Conservation (phyloP, 139 green algal species). For the Astrephomene gubernaculifera region DNA sequence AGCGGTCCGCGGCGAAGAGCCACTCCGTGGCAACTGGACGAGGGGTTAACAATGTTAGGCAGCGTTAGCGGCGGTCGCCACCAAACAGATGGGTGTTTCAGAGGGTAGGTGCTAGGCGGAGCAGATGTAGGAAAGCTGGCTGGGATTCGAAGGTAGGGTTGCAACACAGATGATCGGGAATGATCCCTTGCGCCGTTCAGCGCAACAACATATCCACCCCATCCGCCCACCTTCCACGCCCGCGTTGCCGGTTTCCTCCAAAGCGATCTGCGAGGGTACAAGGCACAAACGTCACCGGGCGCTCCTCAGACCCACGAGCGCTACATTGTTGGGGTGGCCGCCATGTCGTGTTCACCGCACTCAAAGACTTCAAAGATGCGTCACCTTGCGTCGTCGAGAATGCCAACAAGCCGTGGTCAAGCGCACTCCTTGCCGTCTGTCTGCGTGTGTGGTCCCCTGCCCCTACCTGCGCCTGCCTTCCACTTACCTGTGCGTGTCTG, state of each 20-base stretch:
- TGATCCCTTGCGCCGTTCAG: too few species aligned
- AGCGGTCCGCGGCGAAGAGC: constrained; percentile 75
- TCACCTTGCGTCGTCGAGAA: too few species aligned
- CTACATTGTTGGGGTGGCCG: not conserved
- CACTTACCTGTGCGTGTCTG: constrained; percentile 57
- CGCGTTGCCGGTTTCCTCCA: constrained; percentile 88
- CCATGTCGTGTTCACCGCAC: not conserved
- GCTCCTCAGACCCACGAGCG: too few species aligned
- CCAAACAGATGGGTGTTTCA: too few species aligned
- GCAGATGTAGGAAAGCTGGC: too few species aligned
- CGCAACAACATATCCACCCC: too few species aligned
- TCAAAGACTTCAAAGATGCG: not conserved
- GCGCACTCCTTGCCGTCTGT: not conserved
- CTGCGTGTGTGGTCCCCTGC: not conserved
- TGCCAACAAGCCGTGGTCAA: too few species aligned
- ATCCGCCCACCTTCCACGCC: constrained; percentile 76
- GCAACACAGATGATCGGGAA: too few species aligned
- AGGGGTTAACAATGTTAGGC: too few species aligned
- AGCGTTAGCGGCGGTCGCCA: too few species aligned
- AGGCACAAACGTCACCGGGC: not conserved
- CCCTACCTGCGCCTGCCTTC: not conserved
- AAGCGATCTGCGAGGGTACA: constrained; percentile 71
- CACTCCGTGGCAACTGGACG: constrained; percentile 85
- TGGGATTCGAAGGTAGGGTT: too few species aligned
- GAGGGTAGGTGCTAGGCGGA: too few species aligned